These are phyloP conservation scores for Phaseolus lunatus DNA, from an alignment of 306 rosid species.

Conservation along the genomic window DNA sequence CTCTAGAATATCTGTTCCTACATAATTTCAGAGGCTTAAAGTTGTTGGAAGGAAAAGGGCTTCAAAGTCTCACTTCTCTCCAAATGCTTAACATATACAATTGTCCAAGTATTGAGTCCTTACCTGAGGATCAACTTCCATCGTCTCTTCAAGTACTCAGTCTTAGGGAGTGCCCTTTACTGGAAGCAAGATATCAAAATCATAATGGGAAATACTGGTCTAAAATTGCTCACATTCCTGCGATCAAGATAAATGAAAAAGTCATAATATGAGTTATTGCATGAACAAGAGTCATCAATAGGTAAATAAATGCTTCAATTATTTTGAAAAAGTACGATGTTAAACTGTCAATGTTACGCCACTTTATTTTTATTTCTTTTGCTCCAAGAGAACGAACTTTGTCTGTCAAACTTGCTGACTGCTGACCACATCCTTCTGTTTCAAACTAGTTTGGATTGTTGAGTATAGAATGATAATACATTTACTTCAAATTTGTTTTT, in stretches of 20 bases:
- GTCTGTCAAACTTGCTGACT: background rate
- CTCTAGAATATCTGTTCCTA: background rate
- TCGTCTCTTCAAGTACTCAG: slow-evolving; percentile 11
- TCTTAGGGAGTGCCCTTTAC: background rate
- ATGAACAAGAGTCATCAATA: background rate
- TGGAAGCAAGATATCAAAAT: slow-evolving; percentile 21
- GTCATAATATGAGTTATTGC: slow-evolving; percentile 11
- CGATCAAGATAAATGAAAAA: background rate
- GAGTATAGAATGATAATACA: background rate
- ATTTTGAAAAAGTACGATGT: background rate
- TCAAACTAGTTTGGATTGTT: background rate
- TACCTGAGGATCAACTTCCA: slow-evolving; percentile 16
- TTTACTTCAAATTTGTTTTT: background rate
- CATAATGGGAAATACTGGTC: slow-evolving; percentile 10
- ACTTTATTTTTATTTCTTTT: background rate
- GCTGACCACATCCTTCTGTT: background rate
- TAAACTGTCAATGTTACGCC: background rate
- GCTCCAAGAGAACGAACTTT: background rate
- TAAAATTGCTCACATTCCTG: slow-evolving; percentile 19
- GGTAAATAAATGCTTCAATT: background rate
- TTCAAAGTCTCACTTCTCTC: slow-evolving; percentile 24
- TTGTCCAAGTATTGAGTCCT: slow-evolving; percentile 3
- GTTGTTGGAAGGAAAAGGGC: slow-evolving; percentile 21
- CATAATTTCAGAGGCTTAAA: background rate
- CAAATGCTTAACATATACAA: background rate